Base-by-base conservation (phyloP, 2,329 filamentous ascomycete species). In the Calonectria multiphialidica region DNA sequence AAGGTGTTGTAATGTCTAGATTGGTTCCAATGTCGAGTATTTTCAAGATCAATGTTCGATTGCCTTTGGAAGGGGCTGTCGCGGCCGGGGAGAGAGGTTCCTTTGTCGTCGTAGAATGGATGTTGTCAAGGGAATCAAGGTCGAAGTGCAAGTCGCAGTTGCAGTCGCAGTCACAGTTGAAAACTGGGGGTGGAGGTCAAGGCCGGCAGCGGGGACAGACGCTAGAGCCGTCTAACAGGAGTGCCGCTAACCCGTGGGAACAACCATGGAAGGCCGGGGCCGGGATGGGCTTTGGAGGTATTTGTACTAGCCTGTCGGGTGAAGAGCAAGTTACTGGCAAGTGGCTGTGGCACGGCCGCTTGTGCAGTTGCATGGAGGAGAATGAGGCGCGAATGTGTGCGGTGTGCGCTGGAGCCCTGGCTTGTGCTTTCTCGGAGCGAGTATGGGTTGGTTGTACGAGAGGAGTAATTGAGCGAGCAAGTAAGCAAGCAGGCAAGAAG, bases 211-310 rank as follows among this genome's bases (percentile, higher is more conserved):
- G 69, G 69, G 69, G 69, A 63, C 63, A 62, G 45, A 40, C 67
- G 67, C 67, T 64, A 57, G 49, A 69, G 67, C 67, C 40, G 64
- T 64, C 57, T 40, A 55, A 44, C 63, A 71, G 68, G 53, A 67
- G 53, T 45, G 47, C 53, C 68, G 63, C 69, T 71, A 66, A 55
- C 47, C 37, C 45, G 59, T 63, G 64, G 40, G 49, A 49, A 53
- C 44, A 35, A 37, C 33, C 42, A 53, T 66, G 37, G 45, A 62
- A 63, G 40, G 49, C 35, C 55, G 55, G 47, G 64, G 53, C 28
- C 5, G 28, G 28, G 28, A 63, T 65, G 63, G 63, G 57, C 37
- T 63, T 28, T 37, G 25, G 57, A 67, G 55, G 55, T 63, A 62
- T 55, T 66, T 62, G 62, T 61, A 50, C 44, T 40, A 44, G 37